Evolutionary conservation across 176 grass and related monocot species (phyloP).

Genomic region (Bolboschoenus planiculmis): DNA sequence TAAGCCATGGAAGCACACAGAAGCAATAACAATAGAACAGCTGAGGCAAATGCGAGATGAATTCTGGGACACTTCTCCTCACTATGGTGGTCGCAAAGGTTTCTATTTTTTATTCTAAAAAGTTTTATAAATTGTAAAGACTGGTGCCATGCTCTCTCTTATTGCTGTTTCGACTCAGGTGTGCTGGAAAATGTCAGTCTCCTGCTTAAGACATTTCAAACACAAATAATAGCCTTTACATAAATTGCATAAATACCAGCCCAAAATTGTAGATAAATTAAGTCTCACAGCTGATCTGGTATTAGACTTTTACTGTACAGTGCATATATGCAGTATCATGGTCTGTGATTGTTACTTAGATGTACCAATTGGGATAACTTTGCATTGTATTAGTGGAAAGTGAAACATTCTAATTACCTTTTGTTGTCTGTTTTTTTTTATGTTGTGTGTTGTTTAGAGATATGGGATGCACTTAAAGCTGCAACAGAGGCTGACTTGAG

Average conservation of each 20-base stretch:
- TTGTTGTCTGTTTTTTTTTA: background rate
- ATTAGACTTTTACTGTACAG: background rate
- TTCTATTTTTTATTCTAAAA: background rate
- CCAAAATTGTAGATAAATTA: background rate
- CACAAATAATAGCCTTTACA: background rate
- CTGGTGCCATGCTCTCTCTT: slow-evolving; percentile 16
- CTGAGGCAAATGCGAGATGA: slow-evolving; percentile 86
- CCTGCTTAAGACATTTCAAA: background rate
- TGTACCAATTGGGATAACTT: background rate
- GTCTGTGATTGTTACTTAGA: background rate
- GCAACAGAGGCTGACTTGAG: slow-evolving; percentile 69
- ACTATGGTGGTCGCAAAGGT: slow-evolving; percentile 95
- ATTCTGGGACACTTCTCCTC: slow-evolving; percentile 96
- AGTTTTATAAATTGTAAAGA: background rate
- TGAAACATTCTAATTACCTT: background rate
- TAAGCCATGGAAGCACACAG: slow-evolving; percentile 78
- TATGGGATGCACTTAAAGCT: slow-evolving; percentile 91
- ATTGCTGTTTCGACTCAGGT: slow-evolving; percentile 15
- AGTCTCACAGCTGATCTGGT: background rate
- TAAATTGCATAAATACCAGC: slow-evolving; percentile 13
- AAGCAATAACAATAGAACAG: slow-evolving; percentile 50
- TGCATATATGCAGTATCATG: background rate
- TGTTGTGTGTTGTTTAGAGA: slow-evolving; percentile 41
- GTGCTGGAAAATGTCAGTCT: background rate
- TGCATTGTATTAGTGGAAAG: background rate